Base-by-base conservation (phyloP, 2,329 filamentous ascomycete species). In the Colletotrichum lindemuthianum region DNA sequence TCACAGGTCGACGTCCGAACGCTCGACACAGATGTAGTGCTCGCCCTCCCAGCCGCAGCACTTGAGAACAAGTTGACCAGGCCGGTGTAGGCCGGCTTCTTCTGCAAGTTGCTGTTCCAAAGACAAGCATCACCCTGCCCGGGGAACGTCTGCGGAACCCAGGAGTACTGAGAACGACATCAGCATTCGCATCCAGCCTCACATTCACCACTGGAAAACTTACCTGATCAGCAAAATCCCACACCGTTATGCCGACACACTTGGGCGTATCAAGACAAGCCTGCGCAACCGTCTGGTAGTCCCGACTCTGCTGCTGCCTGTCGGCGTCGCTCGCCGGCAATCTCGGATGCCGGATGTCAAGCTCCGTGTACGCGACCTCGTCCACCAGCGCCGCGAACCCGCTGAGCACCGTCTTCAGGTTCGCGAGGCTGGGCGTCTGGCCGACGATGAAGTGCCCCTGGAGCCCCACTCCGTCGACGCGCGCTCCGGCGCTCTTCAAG, bases 381-480 rank as follows among this genome's bases (percentile, higher is more conserved):
- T 83, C 69, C 1, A 75, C 77, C 1, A 79, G 70, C 2, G 70
- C 70, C 6, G 72, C 73, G 72, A 79, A 84, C 3, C 72, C 66
- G 9, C 72, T 70, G 44, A 77, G 72, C 6, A 74, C 71, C 12
- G 72, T 66, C 12, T 73, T 70, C 47, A 77, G 73, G 6, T 75
- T 71, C 4, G 12, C 74, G 66, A 81, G 78, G 41, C 72, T 74
- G 0, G 82, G 81, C 0, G 81, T 76, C 2, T 69, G 63, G 58
- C 79, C 79, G 0, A 78, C 78, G 40, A 79, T 78, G 65, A 84
- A 81, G 73, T 86, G 84, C 0, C 75, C 76, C 69, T 87, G 82
- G 51, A 85, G 67, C 4, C 84, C 84, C 1, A 86, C 77, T 45
- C 84, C 84, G 65, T 86, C 81, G 65, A 86, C 83, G 47, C 79